Evolutionary conservation across 2,329 filamentous ascomycete genomes (phyloP).

Genomic region (Cyphellophora attinorum): DNA sequence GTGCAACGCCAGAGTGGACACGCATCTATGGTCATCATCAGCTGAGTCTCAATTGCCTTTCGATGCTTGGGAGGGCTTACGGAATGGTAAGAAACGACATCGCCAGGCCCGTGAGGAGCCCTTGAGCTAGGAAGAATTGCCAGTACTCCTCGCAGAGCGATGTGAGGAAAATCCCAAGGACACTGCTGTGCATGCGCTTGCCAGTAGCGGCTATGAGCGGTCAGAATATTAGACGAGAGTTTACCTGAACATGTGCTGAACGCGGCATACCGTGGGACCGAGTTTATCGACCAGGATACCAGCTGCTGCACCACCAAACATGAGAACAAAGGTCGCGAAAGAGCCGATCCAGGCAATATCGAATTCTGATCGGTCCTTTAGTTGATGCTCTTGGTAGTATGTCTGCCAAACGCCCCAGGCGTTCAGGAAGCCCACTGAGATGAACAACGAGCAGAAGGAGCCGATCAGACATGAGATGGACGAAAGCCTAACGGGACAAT

Average conservation of each 20-base stretch:
- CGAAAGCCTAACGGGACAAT: too few species aligned
- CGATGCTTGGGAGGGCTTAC: not conserved
- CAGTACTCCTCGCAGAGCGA: conserved; percentile 46
- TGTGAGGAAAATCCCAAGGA: conserved; percentile 52
- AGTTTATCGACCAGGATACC: conserved; percentile 35
- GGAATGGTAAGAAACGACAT: conserved; percentile 1
- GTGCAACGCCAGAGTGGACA: not conserved
- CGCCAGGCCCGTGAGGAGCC: conserved; percentile 23
- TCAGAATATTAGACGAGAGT: too few species aligned
- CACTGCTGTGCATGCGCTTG: too few species aligned
- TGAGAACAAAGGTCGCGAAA: conserved; percentile 26
- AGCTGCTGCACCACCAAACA: conserved; percentile 25
- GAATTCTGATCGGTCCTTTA: conserved; percentile 23
- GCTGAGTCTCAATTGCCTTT: too few species aligned
- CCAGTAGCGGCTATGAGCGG: too few species aligned
- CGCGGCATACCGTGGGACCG: conserved; percentile 27
- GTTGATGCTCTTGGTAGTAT: conserved; percentile 24
- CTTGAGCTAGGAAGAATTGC: conserved; percentile 47
- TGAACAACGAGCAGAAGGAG: conserved; percentile 23
- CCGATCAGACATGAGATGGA: conserved; percentile 23
- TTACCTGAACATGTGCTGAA: too few species aligned
- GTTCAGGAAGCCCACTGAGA: conserved; percentile 29
- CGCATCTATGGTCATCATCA: too few species aligned
- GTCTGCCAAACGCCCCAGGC: conserved; percentile 32
- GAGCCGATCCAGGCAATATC: conserved; percentile 37